A percentile compares a stretch with the other conserved stretches of the same genome.
Evolutionary conservation across 768 basidiomycete genomes (phyloP).

Genomic region (Grammothele lineata): DNA sequence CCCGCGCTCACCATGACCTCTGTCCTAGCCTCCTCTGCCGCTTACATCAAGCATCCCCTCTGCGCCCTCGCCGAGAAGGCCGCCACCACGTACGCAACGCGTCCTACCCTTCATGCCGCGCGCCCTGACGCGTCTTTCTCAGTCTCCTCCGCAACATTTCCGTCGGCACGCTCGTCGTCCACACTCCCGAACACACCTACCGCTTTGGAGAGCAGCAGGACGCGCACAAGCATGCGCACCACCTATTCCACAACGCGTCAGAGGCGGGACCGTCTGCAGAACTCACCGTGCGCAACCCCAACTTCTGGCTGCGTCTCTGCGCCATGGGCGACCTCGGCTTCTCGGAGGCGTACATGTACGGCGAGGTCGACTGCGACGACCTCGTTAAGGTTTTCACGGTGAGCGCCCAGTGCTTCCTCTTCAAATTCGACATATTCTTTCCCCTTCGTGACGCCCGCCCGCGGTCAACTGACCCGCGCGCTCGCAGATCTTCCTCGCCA

Average conservation of each 20-base stretch:
- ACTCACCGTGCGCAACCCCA: conserved; percentile 29
- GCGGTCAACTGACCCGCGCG: neutral
- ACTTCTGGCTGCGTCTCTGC: conserved; percentile 57
- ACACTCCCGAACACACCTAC: conserved; percentile 43
- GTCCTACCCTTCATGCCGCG: neutral
- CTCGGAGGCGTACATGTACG: conserved; percentile 75
- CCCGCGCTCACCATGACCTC: conserved; percentile 2
- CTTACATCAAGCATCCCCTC: conserved; percentile 6
- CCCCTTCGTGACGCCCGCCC: neutral
- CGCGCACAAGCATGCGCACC: neutral
- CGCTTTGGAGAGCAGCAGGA: conserved; percentile 32
- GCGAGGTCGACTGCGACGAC: conserved; percentile 66
- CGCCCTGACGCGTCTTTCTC: neutral
- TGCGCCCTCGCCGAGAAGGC: conserved; percentile 13
- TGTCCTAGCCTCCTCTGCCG: neutral
- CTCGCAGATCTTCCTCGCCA: conserved; percentile 58
- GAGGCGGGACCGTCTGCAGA: conserved; percentile 9
- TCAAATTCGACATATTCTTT: neutral
- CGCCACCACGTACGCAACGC: conserved; percentile 1
- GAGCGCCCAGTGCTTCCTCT: conserved; percentile 17
- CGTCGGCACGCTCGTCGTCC: conserved; percentile 44
- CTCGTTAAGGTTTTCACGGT: conserved; percentile 64
- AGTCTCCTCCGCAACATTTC: conserved; percentile 33
- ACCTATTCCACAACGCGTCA: neutral
- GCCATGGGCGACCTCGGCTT: conserved; percentile 68